Base-by-base conservation (phyloP, 164 flowering plant species). In the Nelumbo lutea region DNA sequence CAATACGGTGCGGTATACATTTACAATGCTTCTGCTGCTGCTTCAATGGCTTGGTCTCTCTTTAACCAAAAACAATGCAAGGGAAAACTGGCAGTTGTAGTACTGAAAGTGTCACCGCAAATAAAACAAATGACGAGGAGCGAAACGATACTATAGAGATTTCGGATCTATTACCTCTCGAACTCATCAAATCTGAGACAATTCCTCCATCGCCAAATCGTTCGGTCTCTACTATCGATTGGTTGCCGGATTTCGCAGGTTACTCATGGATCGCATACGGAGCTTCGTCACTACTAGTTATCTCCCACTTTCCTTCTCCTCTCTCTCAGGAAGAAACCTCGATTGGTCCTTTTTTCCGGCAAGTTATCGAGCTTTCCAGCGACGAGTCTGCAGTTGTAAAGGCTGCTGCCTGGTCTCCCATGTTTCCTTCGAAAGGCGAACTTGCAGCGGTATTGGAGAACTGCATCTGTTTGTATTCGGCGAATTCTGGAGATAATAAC, bases 211-310 rank as follows among this genome's bases (percentile, higher is more conserved):
- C 87, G 1, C 96, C 96, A 47, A 84, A 69, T 69, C 78, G 76
- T 53, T 76, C 84, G 7, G 57, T 65, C 3, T 80, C 88, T 44
- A 70, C 84, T 57, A 65, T 85, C 64, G 99, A 90, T 74, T 88
- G 86, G 82, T 58, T 88, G 9, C 89, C 79, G 5, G 88, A 88
- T 72, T 90, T 89, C 74, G 68, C 79, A 60, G 92, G 91, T 5
- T 79, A 83, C 82, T 77, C 97, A 77, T 93, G 99, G 99, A 75
- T 96, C 72, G 93, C 93, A 4, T 96, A 91, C 69, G 97, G 89
- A 61, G 90, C 96, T 52, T 81, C 96, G 27, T 86, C 97, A 61
- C 89, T 91, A 15, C 83, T 93, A 51, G 93, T 96, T 48, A 87
- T 96, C 74, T 86, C 98, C 27, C 98, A 93, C 79, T 81, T 88